phyloP scores from a whole-genome alignment of 2,329 filamentous ascomycete genomes.

The Talaromyces amestolkiae region DNA sequence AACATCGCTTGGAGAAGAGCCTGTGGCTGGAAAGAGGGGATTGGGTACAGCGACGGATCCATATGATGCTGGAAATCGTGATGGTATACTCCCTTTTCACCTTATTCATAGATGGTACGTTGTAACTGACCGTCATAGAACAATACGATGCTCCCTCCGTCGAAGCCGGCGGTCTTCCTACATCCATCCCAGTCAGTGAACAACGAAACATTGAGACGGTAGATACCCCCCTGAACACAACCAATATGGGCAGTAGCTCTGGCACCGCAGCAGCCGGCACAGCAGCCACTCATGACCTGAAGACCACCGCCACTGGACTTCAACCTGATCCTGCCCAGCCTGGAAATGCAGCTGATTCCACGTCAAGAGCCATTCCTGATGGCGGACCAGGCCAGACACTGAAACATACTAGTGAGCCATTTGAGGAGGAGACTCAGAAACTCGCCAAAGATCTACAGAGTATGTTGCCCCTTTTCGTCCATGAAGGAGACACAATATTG shows the following conservation, averaged over 20 bases:
- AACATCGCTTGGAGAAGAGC: conserved; percentile 56
- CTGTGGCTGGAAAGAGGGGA: conserved; percentile 68
- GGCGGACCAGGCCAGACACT: conserved; percentile 8
- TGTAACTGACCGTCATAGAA: not conserved
- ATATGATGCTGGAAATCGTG: conserved; percentile 75
- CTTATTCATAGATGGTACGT: not conserved
- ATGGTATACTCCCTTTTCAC: conserved; percentile 44
- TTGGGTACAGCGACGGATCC: conserved; percentile 67
- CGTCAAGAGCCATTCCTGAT: conserved; percentile 15
- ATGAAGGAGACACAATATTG: not conserved
- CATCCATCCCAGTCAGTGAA: not conserved
- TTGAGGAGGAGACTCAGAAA: conserved; percentile 16
- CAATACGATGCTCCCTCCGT: conserved; percentile 3
- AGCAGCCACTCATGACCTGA: not conserved
- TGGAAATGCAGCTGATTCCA: conserved; percentile 1
- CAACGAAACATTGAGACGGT: conserved; percentile 12
- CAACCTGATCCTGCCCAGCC: conserved; percentile 15
- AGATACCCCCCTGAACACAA: not conserved
- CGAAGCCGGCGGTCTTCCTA: conserved; percentile 7
- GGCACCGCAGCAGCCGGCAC: not conserved
- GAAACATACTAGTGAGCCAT: conserved; percentile 13
- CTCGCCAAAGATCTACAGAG: conserved; percentile 13
- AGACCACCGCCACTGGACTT: conserved; percentile 10
- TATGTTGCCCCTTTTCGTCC: not conserved
- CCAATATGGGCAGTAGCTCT: not conserved